Conservation (phyloP, 352 stramenopile species). For the Saprolegnia diclina region DNA sequence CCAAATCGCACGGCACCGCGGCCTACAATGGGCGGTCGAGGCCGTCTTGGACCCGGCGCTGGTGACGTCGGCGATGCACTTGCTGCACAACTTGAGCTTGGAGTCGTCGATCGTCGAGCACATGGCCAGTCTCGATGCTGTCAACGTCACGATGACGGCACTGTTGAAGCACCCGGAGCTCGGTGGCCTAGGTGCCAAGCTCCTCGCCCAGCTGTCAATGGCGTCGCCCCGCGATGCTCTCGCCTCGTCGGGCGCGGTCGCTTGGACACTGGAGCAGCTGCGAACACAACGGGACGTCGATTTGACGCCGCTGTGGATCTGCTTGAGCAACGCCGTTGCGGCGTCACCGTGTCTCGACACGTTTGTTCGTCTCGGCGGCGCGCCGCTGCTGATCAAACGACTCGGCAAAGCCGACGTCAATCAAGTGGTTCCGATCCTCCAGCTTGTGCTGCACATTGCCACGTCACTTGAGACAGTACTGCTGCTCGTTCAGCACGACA, state of each 20-base stretch:
- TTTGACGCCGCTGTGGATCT: too few relatives aligned
- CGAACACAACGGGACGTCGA: too few relatives aligned
- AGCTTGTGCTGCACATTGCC: background rate
- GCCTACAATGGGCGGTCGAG: background rate
- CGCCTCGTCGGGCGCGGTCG: constrained; percentile 1
- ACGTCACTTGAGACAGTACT: background rate
- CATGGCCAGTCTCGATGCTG: constrained; percentile 11
- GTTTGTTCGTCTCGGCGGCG: too few relatives aligned
- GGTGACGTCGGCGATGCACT: background rate
- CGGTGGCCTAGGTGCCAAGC: background rate
- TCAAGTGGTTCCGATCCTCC: background rate
- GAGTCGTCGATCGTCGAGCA: background rate
- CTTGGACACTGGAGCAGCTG: background rate
- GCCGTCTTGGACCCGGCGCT: background rate
- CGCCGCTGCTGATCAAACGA: constrained; percentile 1
- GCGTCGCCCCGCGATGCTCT: background rate
- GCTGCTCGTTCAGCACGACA: background rate
- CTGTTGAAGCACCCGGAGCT: background rate
- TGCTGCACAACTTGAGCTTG: constrained; percentile 9
- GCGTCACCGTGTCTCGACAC: too few relatives aligned
- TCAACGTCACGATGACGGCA: background rate
- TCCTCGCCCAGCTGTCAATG: background rate
- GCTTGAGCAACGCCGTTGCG: too few relatives aligned
- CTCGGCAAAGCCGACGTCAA: background rate
- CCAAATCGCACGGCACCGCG: constrained; percentile 5